Evolutionary conservation across 495 filamentous ascomycete species (phyloP).

Genomic region (Hypoxylon crocopeplum): DNA sequence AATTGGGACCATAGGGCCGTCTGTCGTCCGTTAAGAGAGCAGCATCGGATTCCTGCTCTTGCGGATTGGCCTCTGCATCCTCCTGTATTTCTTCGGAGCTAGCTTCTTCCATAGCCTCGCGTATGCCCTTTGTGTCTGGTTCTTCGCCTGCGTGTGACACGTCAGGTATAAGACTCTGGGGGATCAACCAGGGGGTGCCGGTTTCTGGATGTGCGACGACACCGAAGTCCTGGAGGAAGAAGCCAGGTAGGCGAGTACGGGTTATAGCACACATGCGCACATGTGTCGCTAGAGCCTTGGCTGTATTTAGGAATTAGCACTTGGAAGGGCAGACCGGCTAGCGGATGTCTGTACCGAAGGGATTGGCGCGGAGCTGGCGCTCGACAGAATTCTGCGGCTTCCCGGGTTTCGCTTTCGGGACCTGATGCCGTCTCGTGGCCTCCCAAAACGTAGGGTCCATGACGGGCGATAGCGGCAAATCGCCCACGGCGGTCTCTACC

Average conservation of each 20-base stretch:
- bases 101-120: neutral
- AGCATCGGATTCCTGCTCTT: neutral
- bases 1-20: constrained; percentile 9
- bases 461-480: constrained; percentile 56
- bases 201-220: constrained; percentile 64
- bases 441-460: constrained; percentile 58
- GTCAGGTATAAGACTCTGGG: constrained; percentile 53
- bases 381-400: constrained; percentile 52
- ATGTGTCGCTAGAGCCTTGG: constrained; percentile 70
- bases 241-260: constrained; percentile 60
- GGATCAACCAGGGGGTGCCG: constrained; percentile 64
- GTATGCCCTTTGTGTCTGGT: neutral
- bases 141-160: constrained; percentile 19
- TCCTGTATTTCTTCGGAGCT: neutral
- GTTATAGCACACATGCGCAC: constrained; percentile 69
- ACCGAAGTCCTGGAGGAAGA: constrained; percentile 69
- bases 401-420: constrained; percentile 42
- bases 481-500: constrained; percentile 46
- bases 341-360: constrained; percentile 59
- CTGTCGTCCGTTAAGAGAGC: neutral
- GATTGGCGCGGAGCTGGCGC: constrained; percentile 60
- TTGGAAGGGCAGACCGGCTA: constrained; percentile 25
- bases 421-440: constrained; percentile 36
- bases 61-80: neutral
- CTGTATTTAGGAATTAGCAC: constrained; percentile 46